Evolutionary conservation across 306 rosid genomes (phyloP), one percentile per base, ranked within the genome.

Genomic region (Echinosophora koreensis): DNA sequence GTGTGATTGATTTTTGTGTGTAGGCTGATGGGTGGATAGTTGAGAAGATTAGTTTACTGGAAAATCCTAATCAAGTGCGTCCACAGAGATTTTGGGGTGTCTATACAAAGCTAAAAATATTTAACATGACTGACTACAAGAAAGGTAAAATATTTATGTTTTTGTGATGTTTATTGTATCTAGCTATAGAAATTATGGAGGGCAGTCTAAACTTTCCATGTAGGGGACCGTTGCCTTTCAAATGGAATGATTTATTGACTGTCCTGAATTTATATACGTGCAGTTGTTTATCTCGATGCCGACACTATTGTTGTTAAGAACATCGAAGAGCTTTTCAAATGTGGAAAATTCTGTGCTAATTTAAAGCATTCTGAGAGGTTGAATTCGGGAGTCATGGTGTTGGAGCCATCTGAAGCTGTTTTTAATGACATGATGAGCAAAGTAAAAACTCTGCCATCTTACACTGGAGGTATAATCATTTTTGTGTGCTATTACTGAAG

Each of bases 11-110:
- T 64, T 58, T 39, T 49, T 76, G 42, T 80, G 34, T 84, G 58
- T 86, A 96, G 99, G 98, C 98, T 81, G 98, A 93, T 74, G 99
- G 99, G 35, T 96, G 99, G 99, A 88, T 87, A 82, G 88, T 96
- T 81, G 88, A 89, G 90, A 93, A 87, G 92, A 96, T 96, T 78
- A 96, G 87, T 84, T 87, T 96, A 60, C 74, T 96, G 87, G 96
- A 85, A 52, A 96, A 96, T 79, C 99, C 99, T 41, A 96, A 96
- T 88, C 93, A 93, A 86, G 88, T 93, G 6, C 93, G 89, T 42
- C 99, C 99, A 1, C 86, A 75, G 84, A 92, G 99, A 64, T 96
- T 96, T 82, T 96, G 99, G 99, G 98, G 99, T 82, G 98, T 96
- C 47, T 96, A 96, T 81, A 96, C 98, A 47, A 96, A 96, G 92